A percentile compares a stretch with the other conserved stretches of the same genome.
Evolutionary conservation across 2,329 filamentous ascomycete genomes (phyloP).

Genomic region (Phialophora tarda): DNA sequence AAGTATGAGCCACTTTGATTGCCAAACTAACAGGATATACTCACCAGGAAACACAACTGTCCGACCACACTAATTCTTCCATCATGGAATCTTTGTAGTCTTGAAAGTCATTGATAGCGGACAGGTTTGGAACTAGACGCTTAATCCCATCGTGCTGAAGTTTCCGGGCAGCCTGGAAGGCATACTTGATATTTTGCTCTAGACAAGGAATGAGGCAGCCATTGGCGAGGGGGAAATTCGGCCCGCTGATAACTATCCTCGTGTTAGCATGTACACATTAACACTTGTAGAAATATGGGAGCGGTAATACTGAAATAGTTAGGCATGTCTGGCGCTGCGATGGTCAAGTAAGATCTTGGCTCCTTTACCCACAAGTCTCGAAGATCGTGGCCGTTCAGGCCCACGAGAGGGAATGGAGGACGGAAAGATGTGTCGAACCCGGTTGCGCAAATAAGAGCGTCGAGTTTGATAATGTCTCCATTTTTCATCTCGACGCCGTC

Average conservation of each 20-base stretch:
- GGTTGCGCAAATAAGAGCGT: slow-evolving; percentile 47
- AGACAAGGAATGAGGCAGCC: slow-evolving; percentile 43
- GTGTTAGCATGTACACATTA: background rate
- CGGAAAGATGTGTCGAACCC: slow-evolving; percentile 46
- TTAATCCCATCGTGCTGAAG: slow-evolving; percentile 47
- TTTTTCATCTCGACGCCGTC: slow-evolving; percentile 34
- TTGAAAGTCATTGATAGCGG: slow-evolving; percentile 33
- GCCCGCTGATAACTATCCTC: slow-evolving; percentile 41
- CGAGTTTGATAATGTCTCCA: slow-evolving; percentile 42
- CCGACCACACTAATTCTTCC: slow-evolving; percentile 23
- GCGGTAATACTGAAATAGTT: slow-evolving; percentile 42
- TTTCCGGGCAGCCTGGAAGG: slow-evolving; percentile 45
- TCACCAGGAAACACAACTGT: slow-evolving; percentile 22
- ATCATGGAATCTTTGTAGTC: slow-evolving; percentile 23
- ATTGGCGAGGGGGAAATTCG: slow-evolving; percentile 40
- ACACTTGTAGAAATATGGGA: background rate
- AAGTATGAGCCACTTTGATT: background rate
- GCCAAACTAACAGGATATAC: background rate
- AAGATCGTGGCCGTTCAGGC: slow-evolving; percentile 36
- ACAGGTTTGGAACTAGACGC: slow-evolving; percentile 39
- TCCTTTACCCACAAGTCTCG: slow-evolving; percentile 45
- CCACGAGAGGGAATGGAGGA: slow-evolving; percentile 44
- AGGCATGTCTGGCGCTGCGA: slow-evolving; percentile 54
- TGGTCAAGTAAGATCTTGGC: slow-evolving; percentile 52
- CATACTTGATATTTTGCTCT: slow-evolving; percentile 45